A percentile compares a stretch with the other conserved stretches of the same genome.
These are phyloP conservation scores for Hemerocallis citrina DNA, from an alignment of 106 monocot genomes.

Conservation along the genomic window DNA sequence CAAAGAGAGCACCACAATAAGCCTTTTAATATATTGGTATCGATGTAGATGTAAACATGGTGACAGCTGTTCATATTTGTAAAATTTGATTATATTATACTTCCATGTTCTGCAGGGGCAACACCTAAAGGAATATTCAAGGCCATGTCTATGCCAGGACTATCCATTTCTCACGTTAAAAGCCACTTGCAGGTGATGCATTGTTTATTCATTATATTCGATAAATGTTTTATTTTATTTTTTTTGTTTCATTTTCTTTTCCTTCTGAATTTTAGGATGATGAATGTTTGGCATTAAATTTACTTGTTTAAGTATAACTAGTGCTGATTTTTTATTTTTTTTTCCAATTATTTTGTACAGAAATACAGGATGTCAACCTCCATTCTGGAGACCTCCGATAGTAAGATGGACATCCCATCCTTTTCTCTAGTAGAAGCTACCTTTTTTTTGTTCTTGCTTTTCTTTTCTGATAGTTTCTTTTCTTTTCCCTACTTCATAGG, in stretches of 20 bases:
- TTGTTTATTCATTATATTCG: background rate
- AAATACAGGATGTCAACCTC: constrained; percentile 17
- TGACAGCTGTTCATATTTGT: too few species aligned
- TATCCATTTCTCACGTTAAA: constrained; percentile 14
- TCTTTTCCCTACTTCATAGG: background rate
- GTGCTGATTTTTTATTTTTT: background rate
- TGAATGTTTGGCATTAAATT: background rate
- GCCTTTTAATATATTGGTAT: too few species aligned
- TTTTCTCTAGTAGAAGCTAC: background rate
- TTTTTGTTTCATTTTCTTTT: constrained; percentile 3
- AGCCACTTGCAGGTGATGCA: constrained; percentile 16
- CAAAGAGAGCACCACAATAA: too few species aligned
- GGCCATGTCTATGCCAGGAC: constrained; percentile 13
- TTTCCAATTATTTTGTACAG: constrained; percentile 9
- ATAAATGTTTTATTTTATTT: background rate
- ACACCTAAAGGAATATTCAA: constrained; percentile 22
- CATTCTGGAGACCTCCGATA: constrained; percentile 13
- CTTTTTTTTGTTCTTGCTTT: constrained; percentile 1
- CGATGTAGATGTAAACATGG: too few species aligned
- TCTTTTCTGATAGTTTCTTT: background rate
- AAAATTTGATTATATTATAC: constrained; percentile 1
- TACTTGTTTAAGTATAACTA: background rate
- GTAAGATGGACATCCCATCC: constrained; percentile 1
- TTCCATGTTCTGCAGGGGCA: constrained; percentile 4
- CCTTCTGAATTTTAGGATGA: background rate